These are phyloP conservation scores for Venustampulla echinocandica DNA, from an alignment of 495 filamentous ascomycete species.

Conservation along the genomic window DNA sequence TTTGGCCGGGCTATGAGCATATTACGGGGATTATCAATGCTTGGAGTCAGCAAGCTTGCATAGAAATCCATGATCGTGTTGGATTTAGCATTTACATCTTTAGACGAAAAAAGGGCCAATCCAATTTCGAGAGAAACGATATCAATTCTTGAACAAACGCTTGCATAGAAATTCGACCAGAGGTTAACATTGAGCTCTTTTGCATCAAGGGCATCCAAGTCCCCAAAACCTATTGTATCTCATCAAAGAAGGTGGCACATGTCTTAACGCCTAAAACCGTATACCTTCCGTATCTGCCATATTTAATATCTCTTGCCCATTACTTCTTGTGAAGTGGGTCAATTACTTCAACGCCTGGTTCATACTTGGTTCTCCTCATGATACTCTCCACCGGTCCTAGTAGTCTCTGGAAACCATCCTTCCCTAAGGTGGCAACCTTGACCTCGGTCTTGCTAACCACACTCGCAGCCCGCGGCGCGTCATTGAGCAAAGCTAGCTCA, in stretches of 20 bases:
- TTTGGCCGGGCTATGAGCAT: too few species aligned
- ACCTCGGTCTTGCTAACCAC: slow-evolving; percentile 73
- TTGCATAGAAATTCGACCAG: not conserved
- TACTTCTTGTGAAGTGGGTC: slow-evolving; percentile 38
- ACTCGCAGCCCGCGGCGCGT: slow-evolving; percentile 87
- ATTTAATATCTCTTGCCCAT: not conserved
- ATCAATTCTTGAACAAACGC: not conserved
- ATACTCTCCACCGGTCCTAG: slow-evolving; percentile 90
- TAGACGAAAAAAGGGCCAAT: not conserved
- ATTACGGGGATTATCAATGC: too few species aligned
- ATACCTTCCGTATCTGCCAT: not conserved
- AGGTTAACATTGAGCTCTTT: slow-evolving; percentile 4
- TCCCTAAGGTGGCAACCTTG: slow-evolving; percentile 90
- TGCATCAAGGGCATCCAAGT: slow-evolving; percentile 23
- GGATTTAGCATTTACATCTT: too few species aligned
- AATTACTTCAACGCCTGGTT: slow-evolving; percentile 42
- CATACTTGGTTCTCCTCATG: slow-evolving; percentile 68
- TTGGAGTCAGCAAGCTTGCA: too few species aligned
- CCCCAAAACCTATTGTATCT: slow-evolving; percentile 16
- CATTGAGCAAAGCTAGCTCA: slow-evolving; percentile 86
- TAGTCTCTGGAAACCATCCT: slow-evolving; percentile 88
- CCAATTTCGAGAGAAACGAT: not conserved
- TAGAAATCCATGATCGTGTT: too few species aligned
- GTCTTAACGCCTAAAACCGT: slow-evolving; percentile 15
- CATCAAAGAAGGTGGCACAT: slow-evolving; percentile 21